A percentile compares a stretch with the other conserved stretches of the same genome.
Conservation (phyloP, 2,329 filamentous ascomycete species). For the Leptographium procerum region DNA sequence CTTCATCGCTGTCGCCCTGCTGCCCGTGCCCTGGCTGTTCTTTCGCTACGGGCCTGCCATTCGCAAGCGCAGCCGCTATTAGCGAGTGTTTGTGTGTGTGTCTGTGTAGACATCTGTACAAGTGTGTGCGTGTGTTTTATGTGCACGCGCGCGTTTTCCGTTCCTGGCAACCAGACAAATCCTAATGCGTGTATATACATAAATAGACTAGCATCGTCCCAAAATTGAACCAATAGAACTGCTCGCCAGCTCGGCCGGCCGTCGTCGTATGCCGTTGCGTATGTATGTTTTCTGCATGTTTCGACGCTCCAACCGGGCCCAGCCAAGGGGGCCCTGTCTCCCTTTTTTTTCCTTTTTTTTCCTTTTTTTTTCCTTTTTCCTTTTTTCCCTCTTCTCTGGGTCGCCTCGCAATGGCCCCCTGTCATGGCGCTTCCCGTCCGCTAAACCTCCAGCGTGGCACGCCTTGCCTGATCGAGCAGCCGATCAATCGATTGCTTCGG, state of each 20-base stretch:
- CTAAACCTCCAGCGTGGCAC: neutral
- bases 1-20: constrained; percentile 33
- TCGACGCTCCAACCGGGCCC: too few species aligned
- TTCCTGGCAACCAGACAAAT: too few species aligned
- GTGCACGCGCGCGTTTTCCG: too few species aligned
- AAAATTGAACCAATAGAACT: neutral
- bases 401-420: too few species aligned
- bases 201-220: neutral
- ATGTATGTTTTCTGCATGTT: neutral
- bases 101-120: too few species aligned
- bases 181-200: neutral
- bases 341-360: too few species aligned
- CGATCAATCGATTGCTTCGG: neutral
- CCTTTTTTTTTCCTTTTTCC: too few species aligned
- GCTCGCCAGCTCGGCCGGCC: neutral
- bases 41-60: constrained; percentile 35
- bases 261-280: neutral
- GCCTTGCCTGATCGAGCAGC: neutral
- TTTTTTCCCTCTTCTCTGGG: too few species aligned
- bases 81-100: too few species aligned
- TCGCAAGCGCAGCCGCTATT: constrained; percentile 26
- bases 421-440: neutral
- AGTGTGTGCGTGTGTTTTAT: too few species aligned
- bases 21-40: constrained; percentile 42
- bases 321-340: neutral